phyloP scores from a whole-genome alignment of 2,329 filamentous ascomycete species.

The Xylaria hypoxylon region DNA sequence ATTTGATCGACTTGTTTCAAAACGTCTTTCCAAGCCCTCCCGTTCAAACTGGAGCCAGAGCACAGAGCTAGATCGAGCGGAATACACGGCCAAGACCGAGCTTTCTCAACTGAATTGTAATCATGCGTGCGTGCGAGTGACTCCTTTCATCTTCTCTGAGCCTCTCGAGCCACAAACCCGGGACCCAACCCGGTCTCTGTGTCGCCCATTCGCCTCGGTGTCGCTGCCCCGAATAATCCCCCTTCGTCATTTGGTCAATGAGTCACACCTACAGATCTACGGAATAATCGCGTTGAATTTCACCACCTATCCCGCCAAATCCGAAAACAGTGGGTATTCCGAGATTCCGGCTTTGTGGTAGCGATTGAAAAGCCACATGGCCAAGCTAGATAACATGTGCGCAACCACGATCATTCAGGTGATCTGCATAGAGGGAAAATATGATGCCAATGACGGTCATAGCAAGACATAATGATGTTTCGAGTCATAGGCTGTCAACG shows the following conservation, averaged over 20 bases:
- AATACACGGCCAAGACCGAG: constrained; percentile 30
- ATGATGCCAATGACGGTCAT: constrained; percentile 16
- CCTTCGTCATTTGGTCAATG: constrained; percentile 30
- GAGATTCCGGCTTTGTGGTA: constrained; percentile 24
- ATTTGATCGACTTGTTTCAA: constrained; percentile 30
- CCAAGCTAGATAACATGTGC: constrained; percentile 2
- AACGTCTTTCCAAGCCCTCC: constrained; percentile 7
- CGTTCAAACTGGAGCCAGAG: constrained; percentile 7
- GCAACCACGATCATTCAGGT: constrained; percentile 5
- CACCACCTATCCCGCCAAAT: constrained; percentile 21
- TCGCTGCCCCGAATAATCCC: constrained; percentile 27
- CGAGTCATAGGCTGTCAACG: constrained; percentile 27
- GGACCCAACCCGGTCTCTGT: not conserved
- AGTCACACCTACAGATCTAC: constrained; percentile 29
- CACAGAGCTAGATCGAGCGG: constrained; percentile 28
- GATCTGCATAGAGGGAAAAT: not conserved
- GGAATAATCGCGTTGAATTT: not conserved
- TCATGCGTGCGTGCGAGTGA: constrained; percentile 8
- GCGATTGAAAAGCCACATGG: constrained; percentile 26
- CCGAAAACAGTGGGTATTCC: constrained; percentile 21
- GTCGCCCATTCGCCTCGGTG: constrained; percentile 13
- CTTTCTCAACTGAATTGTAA: constrained; percentile 17
- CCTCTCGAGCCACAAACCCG: no score
- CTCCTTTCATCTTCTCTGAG: not conserved
- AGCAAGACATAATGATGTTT: constrained; percentile 21